Evolutionary conservation across 305 asterid genomes (phyloP), one percentile per base, ranked within the genome.

Genomic region (Solanum aculeatissimum): DNA sequence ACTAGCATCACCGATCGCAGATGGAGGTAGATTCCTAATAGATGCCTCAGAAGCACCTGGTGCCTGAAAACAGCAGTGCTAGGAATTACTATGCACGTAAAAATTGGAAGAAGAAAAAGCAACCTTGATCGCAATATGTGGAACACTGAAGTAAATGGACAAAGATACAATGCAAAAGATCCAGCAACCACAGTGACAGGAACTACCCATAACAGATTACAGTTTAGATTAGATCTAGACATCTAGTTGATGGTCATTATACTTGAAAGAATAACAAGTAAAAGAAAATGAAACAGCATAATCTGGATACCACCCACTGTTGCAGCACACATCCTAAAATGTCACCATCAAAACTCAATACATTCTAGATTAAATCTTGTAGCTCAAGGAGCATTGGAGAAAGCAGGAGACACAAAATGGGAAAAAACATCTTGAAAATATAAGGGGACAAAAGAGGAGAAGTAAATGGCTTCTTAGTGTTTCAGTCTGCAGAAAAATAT

Each of bases 11-110:
- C 94, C 87, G 9, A 94, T 88, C 0, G 95, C 95, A 82, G 97
- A 94, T 47, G 95, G 93, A 70, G 98, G 96, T 69, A 92, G 83
- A 87, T 90, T 89, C 87, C 97, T 90, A 65, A 93, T 87, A 60
- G 97, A 71, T 11, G 91, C 89, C 74, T 62, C 62, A 27, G 94
- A 88, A 89, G 93, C 93, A 87, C 98, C 99, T 13, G 99, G 97
- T 14, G 82, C 88, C 99, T 95, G 89, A 84, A 89, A 86, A 86
- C 65, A 83, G 81, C 66, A 87, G 85, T 83, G 62, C 21, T 78
- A 80, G 72, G 12, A 71, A 42, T 70, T 70, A n/a, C 32, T 40
- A 4, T n/a, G 4, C 75, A 38, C 1, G 29, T 29, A 60, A 43
- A 42, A 23, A 40, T 14, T 15, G 51, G 13, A 60, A 70, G 51